Evolutionary conservation across 2,329 filamentous ascomycete species (phyloP), one percentile per base, ranked within the genome.

Genomic region (Sclerotinia borealis): DNA sequence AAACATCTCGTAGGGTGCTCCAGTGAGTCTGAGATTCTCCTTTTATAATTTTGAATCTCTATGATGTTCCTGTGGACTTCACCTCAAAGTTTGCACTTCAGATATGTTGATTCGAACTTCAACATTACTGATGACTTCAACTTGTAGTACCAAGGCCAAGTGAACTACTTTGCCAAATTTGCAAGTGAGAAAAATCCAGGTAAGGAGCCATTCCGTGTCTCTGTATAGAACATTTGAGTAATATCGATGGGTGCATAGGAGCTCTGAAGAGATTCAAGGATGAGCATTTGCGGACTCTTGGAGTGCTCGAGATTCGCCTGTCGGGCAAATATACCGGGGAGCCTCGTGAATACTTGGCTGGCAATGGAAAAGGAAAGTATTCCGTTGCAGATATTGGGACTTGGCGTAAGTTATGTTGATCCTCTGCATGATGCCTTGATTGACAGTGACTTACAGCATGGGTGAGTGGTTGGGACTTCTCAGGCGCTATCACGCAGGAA

Each of bases 281-380:
- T 59, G 81, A 83, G 69, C 80, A 78, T 2, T 73, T 81, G 2
- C 78, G 81, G 6, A 78, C 83, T 13, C 83, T 76, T 67, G 80
- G 79, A 58, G 82, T 84, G n/a, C 76, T 83, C n/a, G 81, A 83
- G 64, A 80, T 83, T 63, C 80, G 78, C 11, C 74, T 83, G 1
- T 79, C 76, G 0, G 82, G 82, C 17, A 82, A 81, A 67, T 83
- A 80, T 69, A 79, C 76, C 2, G 79, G 78, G 17, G 72, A 79
- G 64, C 76, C 77, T 15, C 73, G 79, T 15, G 80, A 84, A 9
- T 84, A 83, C 65, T 74, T 84, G 2, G 81, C 80, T 25, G 82
- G 81, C 0, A 78, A 78, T 11, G 80, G 80, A 1, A 79, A 79
- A 66, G 82, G 82, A n/a, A 83, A 80, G 69, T 85, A 83, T 71